Conservation (phyloP, 2,329 filamentous ascomycete species). For the Xylaria sp. region DNA sequence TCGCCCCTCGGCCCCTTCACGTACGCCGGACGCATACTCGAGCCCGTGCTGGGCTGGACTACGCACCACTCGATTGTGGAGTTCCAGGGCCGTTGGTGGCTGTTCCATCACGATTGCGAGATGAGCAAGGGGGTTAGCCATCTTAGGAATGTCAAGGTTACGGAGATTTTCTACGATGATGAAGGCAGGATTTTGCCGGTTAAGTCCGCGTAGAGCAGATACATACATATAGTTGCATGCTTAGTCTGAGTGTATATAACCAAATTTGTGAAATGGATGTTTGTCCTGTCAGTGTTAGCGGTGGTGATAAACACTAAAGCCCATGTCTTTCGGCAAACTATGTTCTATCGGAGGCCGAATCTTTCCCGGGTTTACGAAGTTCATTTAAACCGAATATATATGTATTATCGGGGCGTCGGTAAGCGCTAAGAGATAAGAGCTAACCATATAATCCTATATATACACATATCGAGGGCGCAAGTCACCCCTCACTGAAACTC, state of each 20-base stretch:
- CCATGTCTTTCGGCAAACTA: too few relatives aligned
- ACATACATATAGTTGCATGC: background rate
- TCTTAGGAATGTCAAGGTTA: conserved; percentile 73
- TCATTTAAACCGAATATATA: too few relatives aligned
- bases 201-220: conserved; percentile 32
- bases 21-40: conserved; percentile 72
- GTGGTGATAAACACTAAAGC: too few relatives aligned
- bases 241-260: conserved; percentile 9
- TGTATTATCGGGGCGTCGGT: too few relatives aligned
- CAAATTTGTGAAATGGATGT: background rate
- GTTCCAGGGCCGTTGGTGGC: conserved; percentile 72
- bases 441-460: too few relatives aligned
- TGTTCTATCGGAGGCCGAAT: too few relatives aligned
- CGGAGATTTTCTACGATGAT: conserved; percentile 74
- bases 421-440: too few relatives aligned
- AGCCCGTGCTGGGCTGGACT: conserved; percentile 81
- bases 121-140: conserved; percentile 73
- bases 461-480: too few relatives aligned
- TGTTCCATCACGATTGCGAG: conserved; percentile 79
- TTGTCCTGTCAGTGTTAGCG: too few relatives aligned
- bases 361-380: too few relatives aligned
- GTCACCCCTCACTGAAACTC: too few relatives aligned
- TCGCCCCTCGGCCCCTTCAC: conserved; percentile 74
- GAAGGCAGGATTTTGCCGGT: conserved; percentile 64
- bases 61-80: conserved; percentile 82